A percentile compares a stretch with the other conserved stretches of the same genome.
Evolutionary conservation across 768 basidiomycete genomes (phyloP).

Genomic region (Trametes maxima): DNA sequence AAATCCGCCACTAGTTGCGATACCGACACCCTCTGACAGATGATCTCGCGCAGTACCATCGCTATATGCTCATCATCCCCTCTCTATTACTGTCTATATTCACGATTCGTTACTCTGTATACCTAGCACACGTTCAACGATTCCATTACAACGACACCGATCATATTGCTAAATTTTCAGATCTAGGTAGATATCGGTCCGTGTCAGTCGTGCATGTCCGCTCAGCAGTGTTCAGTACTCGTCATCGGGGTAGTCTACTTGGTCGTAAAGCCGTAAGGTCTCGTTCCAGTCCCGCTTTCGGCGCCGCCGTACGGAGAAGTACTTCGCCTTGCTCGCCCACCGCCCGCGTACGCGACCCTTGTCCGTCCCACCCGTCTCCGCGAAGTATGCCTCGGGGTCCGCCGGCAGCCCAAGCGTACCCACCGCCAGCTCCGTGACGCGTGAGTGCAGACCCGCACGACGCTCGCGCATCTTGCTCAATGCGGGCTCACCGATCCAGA

Average conservation of each 20-base stretch:
- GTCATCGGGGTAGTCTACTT: slow-evolving; percentile 78
- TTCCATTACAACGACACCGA: too few species aligned
- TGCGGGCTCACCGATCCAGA: slow-evolving; percentile 60
- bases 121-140: neutral
- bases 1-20: neutral
- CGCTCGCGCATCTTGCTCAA: slow-evolving; percentile 55
- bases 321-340: slow-evolving; percentile 74
- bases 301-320: slow-evolving; percentile 78
- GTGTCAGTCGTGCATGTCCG: too few species aligned
- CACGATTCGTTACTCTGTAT: neutral
- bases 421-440: slow-evolving; percentile 67
- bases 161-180: too few species aligned
- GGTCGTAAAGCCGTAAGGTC: slow-evolving; percentile 76
- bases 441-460: slow-evolving; percentile 60
- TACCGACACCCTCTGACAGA: neutral
- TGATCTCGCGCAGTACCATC: neutral
- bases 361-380: slow-evolving; percentile 57
- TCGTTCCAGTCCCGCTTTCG: slow-evolving; percentile 92
- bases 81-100: neutral
- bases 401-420: slow-evolving; percentile 60
- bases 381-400: slow-evolving; percentile 70
- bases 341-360: slow-evolving; percentile 68
- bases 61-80: neutral
- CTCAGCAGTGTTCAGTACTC: slow-evolving; percentile 29
- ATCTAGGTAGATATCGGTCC: too few species aligned